phyloP scores from a whole-genome alignment of 208 protist species.

The Trypanosoma grayi region DNA sequence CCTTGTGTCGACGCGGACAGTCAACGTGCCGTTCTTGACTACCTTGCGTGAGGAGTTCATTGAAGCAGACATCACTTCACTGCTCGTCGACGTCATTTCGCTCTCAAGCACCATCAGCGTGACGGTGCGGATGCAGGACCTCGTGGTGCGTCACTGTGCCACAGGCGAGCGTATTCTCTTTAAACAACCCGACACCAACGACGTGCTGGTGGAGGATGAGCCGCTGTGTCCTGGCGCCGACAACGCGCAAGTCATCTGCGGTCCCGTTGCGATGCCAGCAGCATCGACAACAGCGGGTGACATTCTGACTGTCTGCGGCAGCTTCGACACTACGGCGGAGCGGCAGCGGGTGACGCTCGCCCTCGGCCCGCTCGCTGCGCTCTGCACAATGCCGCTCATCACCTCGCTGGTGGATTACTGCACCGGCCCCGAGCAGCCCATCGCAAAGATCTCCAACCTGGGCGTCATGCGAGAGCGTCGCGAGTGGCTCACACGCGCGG shows the following conservation, averaged over 20 bases:
- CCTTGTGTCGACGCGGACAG: slow-evolving; percentile 60
- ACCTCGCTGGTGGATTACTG: slow-evolving; percentile 72
- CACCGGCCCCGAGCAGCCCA: slow-evolving; percentile 59
- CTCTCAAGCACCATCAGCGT: slow-evolving; percentile 38
- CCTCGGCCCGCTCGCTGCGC: slow-evolving; percentile 54
- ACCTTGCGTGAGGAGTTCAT: slow-evolving; percentile 47
- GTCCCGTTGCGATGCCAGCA: not conserved
- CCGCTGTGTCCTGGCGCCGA: not conserved
- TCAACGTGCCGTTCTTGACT: slow-evolving; percentile 73
- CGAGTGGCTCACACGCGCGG: slow-evolving; percentile 52
- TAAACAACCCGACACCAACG: slow-evolving; percentile 21
- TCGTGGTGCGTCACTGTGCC: slow-evolving; percentile 53
- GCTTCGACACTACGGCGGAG: slow-evolving; percentile 37
- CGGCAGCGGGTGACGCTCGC: slow-evolving; percentile 51
- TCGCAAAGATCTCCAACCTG: slow-evolving; percentile 73
- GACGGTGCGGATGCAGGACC: slow-evolving; percentile 57
- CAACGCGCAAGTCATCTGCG: not conserved
- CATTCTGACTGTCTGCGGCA: slow-evolving; percentile 34
- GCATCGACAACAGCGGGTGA: not conserved
- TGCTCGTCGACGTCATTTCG: slow-evolving; percentile 59
- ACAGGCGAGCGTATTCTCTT: slow-evolving; percentile 62
- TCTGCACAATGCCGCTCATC: slow-evolving; percentile 64
- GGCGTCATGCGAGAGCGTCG: slow-evolving; percentile 81
- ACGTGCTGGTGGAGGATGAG: not conserved
- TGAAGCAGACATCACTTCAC: slow-evolving; percentile 58